Conservation (phyloP, 371 early-diverging fungal species). For the Mucor irregularis region DNA sequence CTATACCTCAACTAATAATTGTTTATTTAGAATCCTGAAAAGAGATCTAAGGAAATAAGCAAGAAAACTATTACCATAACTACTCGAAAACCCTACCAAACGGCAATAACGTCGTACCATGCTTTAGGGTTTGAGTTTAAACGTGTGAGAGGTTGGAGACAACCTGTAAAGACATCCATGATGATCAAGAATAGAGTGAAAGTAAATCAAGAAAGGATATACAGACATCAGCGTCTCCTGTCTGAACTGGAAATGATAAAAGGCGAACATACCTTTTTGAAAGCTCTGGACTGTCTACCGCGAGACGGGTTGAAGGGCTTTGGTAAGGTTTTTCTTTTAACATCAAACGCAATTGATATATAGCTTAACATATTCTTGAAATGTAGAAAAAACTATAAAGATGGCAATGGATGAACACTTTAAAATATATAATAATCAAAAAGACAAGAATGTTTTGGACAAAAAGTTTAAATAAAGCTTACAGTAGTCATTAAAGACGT, state of each 20-base stretch:
- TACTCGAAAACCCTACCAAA: slow-evolving; percentile 24
- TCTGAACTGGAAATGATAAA: slow-evolving; percentile 14
- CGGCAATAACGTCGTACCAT: slow-evolving; percentile 1
- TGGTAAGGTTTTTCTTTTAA: slow-evolving; percentile 8
- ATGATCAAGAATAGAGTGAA: slow-evolving; percentile 25
- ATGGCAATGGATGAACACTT: background rate
- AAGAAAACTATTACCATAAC: background rate
- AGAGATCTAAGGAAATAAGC: background rate
- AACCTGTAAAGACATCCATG: slow-evolving; percentile 26
- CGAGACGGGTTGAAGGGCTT: slow-evolving; percentile 1
- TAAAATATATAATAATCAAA: no score
- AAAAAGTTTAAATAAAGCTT: no score
- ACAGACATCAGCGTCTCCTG: background rate
- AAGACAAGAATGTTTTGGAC: no score
- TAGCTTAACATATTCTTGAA: background rate
- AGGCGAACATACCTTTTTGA: slow-evolving; percentile 14
- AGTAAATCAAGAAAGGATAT: slow-evolving; percentile 7
- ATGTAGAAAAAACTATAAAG: background rate
- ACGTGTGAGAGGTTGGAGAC: slow-evolving; percentile 28
- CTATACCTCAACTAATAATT: background rate
- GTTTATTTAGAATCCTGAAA: background rate
- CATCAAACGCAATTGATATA: background rate
- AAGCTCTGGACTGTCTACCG: slow-evolving; percentile 4
- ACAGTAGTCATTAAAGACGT: no score
- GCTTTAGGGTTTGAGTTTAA: slow-evolving; percentile 20